These are phyloP conservation scores for Heterobasidion parviporum DNA, from an alignment of 1,284 basidiomycete species.

Conservation along the genomic window DNA sequence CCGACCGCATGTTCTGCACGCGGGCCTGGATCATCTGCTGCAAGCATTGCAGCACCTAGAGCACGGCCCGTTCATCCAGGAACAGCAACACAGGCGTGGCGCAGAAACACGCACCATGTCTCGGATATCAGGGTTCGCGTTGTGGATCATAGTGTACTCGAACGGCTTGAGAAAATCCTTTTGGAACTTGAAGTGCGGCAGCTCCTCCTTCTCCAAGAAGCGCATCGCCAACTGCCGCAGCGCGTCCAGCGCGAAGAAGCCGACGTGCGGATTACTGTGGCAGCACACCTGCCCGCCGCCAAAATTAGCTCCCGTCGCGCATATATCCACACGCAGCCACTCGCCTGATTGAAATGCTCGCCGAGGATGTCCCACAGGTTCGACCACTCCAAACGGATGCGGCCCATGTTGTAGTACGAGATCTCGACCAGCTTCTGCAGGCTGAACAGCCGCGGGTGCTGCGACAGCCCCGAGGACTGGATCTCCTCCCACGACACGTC, in stretches of 20 bases:
- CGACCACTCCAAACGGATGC: conserved; percentile 98
- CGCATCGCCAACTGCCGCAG: conserved; percentile 98
- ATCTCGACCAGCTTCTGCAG: conserved; percentile 99
- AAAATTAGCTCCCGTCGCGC: too few relatives aligned
- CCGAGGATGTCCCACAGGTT: conserved; percentile 97
- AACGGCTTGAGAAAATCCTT: conserved; percentile 99
- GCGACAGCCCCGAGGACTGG: conserved; percentile 89
- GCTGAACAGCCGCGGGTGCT: conserved; percentile 93
- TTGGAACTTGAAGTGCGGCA: conserved; percentile 98
- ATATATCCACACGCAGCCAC: conserved; percentile 8
- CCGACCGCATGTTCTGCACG: conserved; percentile 92
- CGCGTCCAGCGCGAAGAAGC: conserved; percentile 95
- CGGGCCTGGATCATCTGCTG: conserved; percentile 99
- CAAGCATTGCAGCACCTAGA: conserved; percentile 88
- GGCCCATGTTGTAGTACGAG: conserved; percentile 99
- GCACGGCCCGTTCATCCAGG: neutral
- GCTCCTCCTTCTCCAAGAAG: conserved; percentile 97
- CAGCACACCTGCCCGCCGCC: conserved; percentile 73
- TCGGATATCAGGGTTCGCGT: conserved; percentile 89
- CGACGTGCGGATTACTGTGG: conserved; percentile 95
- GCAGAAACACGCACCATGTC: conserved; percentile 73
- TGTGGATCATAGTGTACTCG: conserved; percentile 97
- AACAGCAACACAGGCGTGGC: neutral
- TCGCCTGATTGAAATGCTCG: conserved; percentile 96
- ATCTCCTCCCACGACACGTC: conserved; percentile 99